A percentile compares a stretch with the other conserved stretches of the same genome.
Conservation (phyloP, 495 filamentous ascomycete species). For the Glarea lozoyensis region DNA sequence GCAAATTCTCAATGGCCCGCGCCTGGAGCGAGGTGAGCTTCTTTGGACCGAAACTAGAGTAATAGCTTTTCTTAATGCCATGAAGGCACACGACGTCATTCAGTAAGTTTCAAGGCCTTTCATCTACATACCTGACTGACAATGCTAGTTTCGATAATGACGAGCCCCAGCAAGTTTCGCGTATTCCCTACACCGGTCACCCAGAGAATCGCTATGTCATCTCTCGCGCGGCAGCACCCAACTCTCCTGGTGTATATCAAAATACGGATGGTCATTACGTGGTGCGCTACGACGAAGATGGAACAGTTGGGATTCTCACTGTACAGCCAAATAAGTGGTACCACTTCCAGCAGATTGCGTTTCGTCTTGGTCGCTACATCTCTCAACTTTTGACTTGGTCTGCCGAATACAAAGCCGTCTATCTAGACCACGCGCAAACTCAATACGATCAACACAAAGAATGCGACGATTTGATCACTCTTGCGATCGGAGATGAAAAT, state of each 20-base stretch:
- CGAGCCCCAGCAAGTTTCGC: conserved; percentile 1
- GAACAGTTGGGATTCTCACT: conserved; percentile 7
- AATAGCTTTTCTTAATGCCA: neutral
- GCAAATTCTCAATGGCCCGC: neutral
- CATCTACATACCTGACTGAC: too few species aligned
- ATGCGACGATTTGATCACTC: too few species aligned
- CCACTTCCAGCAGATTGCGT: conserved; percentile 8
- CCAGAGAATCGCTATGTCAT: conserved; percentile 18
- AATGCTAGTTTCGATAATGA: too few species aligned
- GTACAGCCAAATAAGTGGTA: conserved; percentile 11
- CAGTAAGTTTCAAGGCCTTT: too few species aligned
- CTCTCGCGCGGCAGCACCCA: neutral
- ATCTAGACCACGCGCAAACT: neutral
- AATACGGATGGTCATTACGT: neutral
- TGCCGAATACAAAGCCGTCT: neutral
- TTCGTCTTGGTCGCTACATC: conserved; percentile 12
- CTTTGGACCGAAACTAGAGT: neutral
- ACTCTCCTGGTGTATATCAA: neutral
- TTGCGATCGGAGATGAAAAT: neutral
- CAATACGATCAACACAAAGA: too few species aligned
- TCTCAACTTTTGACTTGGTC: neutral
- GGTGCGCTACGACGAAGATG: conserved; percentile 13
- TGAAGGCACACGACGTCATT: neutral
- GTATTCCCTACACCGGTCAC: conserved; percentile 16
- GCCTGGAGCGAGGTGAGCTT: too few species aligned